Conservation (phyloP, 208 protist genomes). For the Crithidia thermophila region DNA sequence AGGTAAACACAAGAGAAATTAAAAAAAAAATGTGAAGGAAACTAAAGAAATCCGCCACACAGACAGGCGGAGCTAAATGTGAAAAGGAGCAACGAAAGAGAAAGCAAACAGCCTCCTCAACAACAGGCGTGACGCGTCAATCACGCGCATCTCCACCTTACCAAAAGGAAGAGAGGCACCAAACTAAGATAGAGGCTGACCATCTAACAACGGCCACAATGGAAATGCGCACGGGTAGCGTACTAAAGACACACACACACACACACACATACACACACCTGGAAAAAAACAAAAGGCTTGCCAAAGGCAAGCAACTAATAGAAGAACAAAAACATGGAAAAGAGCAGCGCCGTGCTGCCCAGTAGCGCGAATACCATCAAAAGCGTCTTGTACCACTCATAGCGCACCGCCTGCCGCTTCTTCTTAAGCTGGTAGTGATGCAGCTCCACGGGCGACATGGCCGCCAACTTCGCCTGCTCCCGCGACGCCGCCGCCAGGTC, state of each 20-base stretch:
- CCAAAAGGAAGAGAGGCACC: no score
- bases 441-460: slow-evolving; percentile 65
- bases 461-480: slow-evolving; percentile 52
- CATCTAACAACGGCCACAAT: no score
- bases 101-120: no score
- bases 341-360: slow-evolving; percentile 61
- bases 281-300: slow-evolving; percentile 26
- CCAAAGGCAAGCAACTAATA: slow-evolving; percentile 23
- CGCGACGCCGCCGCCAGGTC: slow-evolving; percentile 32
- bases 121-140: no score
- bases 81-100: neutral
- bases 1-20: no score
- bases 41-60: neutral
- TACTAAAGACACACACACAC: no score
- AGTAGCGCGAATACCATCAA: slow-evolving; percentile 48
- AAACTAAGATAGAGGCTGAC: no score
- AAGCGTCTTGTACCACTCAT: slow-evolving; percentile 53
- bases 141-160: no score
- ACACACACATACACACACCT: neutral
- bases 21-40: slow-evolving; percentile 1
- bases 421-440: slow-evolving; percentile 65
- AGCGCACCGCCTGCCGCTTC: slow-evolving; percentile 36
- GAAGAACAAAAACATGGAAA: slow-evolving; percentile 72
- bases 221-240: no score
- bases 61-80: neutral